Conservation (phyloP, 163 green algal species). For the Prototheca cutis region DNA sequence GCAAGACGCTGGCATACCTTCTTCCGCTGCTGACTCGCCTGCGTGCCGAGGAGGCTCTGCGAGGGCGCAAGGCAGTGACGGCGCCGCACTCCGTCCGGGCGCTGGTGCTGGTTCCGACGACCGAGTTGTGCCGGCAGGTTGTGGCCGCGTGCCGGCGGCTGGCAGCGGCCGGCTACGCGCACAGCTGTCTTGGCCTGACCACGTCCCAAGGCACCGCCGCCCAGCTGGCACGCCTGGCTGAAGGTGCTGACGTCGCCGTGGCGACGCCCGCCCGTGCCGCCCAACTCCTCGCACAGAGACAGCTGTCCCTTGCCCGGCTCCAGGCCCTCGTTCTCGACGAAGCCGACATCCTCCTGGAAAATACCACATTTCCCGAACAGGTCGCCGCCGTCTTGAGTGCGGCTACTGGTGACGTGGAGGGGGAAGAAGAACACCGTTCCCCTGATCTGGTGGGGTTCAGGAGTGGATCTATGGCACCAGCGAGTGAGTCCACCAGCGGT, state of each 20-base stretch:
- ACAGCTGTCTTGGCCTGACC: slow-evolving; percentile 32
- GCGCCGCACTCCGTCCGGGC: slow-evolving; percentile 18
- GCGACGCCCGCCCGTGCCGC: slow-evolving; percentile 59
- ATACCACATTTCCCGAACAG: not conserved
- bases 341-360: slow-evolving; percentile 62
- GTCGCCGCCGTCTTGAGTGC: not conserved
- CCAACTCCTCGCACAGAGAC: slow-evolving; percentile 38
- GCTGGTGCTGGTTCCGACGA: slow-evolving; percentile 36
- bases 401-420: no score
- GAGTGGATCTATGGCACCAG: no score
- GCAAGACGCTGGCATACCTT: slow-evolving; percentile 88
- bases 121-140: slow-evolving; percentile 47
- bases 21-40: slow-evolving; percentile 58
- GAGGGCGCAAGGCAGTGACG: not conserved
- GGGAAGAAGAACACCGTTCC: no score
- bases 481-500: no score
- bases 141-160: slow-evolving; percentile 44
- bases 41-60: slow-evolving; percentile 14
- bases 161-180: slow-evolving; percentile 30
- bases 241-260: slow-evolving; percentile 69
- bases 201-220: slow-evolving; percentile 42
- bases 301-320: slow-evolving; percentile 9
- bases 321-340: slow-evolving; percentile 75
- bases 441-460: no score
- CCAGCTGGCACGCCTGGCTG: slow-evolving; percentile 36